Evolutionary conservation across 768 basidiomycete species (phyloP), one percentile per base, ranked within the genome.

Genomic region (Tremella mesenterica): DNA sequence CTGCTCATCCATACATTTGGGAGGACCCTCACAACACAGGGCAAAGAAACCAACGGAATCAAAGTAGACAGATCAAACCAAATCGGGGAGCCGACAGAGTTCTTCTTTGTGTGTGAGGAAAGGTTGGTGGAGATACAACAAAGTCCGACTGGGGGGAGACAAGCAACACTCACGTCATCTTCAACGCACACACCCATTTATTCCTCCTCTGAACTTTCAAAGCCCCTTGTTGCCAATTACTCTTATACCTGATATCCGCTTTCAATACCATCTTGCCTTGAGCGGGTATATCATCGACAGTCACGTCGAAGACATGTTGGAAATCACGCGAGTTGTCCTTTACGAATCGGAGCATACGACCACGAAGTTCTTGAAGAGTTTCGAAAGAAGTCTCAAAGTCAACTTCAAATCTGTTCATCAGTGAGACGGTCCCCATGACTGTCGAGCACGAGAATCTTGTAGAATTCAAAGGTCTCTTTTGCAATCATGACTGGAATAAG

Each of bases 161-260:
- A 27, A 48, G 14, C 38, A 43, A 28, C 18, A 78, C 80, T 55
- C 88, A 75, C 44, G 81, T 78, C 41, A 79, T 69, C 73, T 91
- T 92, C 50, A 95, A 77, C 14, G 85, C 85, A 71, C 88, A 91
- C 38, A 91, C 80, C 88, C 88, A 92, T 74, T 88, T 92, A 77
- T 91, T 91, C 30, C 87, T 80, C 50, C 88, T 80, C 73, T 84
- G 83, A 1, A 83, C 83, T 83, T 71, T 70, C 36, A 73, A 74
- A 1, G 83, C 81, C 18, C 81, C 83, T 61, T 85, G 84, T 68
- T 91, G 88, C 75, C 81, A 83, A 67, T 90, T 91, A 60, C 82
- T 82, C 76, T 88, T 89, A 77, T 88, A 91, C 74, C 84, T 87
- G 75, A 92, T 91, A 67, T 85, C 83, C 36, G 84, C 85, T 53